Evolutionary conservation across 2,329 filamentous ascomycete species (phyloP).

Genomic region (Trichoderma endophyticum): DNA sequence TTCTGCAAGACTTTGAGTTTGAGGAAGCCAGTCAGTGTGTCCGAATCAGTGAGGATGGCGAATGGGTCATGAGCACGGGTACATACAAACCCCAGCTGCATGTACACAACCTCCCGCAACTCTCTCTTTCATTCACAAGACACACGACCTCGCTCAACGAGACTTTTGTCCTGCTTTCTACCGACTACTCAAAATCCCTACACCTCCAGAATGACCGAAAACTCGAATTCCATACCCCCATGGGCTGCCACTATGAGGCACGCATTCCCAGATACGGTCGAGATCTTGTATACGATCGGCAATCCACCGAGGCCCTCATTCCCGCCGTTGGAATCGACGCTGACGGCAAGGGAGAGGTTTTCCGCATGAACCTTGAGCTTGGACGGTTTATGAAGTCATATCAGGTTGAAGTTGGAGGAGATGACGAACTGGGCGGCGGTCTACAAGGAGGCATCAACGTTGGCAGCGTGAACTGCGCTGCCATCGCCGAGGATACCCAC

Average conservation of each 20-base stretch:
- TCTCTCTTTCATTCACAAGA: slow-evolving; percentile 88
- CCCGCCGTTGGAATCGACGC: slow-evolving; percentile 83
- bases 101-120: slow-evolving; percentile 88
- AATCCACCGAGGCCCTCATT: slow-evolving; percentile 79
- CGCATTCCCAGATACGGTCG: slow-evolving; percentile 89
- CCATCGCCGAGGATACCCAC: slow-evolving; percentile 84
- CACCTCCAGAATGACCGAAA: slow-evolving; percentile 90
- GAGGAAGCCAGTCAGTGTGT: slow-evolving; percentile 92
- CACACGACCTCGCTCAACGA: slow-evolving; percentile 91
- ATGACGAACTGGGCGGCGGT: slow-evolving; percentile 73
- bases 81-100: slow-evolving; percentile 71
- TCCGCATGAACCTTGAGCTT: slow-evolving; percentile 83
- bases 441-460: slow-evolving; percentile 83
- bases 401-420: slow-evolving; percentile 83
- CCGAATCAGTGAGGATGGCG: slow-evolving; percentile 86
- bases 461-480: slow-evolving; percentile 81
- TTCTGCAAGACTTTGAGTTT: slow-evolving; percentile 97
- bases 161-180: slow-evolving; percentile 82
- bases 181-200: slow-evolving; percentile 89
- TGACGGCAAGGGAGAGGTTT: slow-evolving; percentile 88
- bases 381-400: slow-evolving; percentile 94
- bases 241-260: slow-evolving; percentile 83
- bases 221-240: slow-evolving; percentile 88
- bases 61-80: slow-evolving; percentile 96
- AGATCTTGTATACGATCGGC: slow-evolving; percentile 79